phyloP scores from a whole-genome alignment of 2,329 filamentous ascomycete genomes.

The Epichloe gansuensis region DNA sequence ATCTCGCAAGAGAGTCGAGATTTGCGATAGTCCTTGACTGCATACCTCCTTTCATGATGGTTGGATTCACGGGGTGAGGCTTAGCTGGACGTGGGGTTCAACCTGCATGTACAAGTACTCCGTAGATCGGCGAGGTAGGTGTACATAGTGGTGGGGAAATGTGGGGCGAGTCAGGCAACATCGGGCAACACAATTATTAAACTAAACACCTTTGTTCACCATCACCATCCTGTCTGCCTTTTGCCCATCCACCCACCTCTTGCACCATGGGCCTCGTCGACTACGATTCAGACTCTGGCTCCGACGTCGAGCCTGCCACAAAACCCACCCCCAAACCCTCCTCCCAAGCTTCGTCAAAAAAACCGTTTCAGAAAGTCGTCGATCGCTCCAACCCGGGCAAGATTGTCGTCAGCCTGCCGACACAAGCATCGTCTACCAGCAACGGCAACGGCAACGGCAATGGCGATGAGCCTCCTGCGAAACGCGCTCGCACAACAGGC shows the following conservation, averaged over 20 bases:
- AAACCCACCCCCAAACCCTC: conserved; percentile 19
- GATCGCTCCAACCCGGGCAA: conserved; percentile 72
- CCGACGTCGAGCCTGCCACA: conserved; percentile 30
- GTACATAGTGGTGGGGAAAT: no score
- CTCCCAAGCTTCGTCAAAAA: conserved; percentile 29
- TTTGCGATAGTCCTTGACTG: conserved; percentile 5
- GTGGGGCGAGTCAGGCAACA: no score
- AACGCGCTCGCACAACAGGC: conserved; percentile 48
- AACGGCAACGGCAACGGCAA: conserved; percentile 17
- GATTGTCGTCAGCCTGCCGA: conserved; percentile 69
- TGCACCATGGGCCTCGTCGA: conserved; percentile 66
- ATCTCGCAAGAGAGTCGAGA: background rate
- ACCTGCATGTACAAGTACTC: no score
- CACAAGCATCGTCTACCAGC: conserved; percentile 23
- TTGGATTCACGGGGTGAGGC: no score
- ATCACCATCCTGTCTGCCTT: background rate
- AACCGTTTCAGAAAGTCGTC: conserved; percentile 66
- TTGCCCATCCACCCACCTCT: background rate
- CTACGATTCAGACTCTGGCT: conserved; percentile 52
- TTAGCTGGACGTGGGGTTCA: no score
- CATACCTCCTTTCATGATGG: conserved; percentile 7
- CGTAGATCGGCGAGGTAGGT: no score
- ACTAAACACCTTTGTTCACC: background rate
- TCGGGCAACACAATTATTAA: background rate
- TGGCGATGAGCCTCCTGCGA: conserved; percentile 44